Evolutionary conservation across 2,329 filamentous ascomycete species (phyloP).

Genomic region (Aspergillus tubingensis): DNA sequence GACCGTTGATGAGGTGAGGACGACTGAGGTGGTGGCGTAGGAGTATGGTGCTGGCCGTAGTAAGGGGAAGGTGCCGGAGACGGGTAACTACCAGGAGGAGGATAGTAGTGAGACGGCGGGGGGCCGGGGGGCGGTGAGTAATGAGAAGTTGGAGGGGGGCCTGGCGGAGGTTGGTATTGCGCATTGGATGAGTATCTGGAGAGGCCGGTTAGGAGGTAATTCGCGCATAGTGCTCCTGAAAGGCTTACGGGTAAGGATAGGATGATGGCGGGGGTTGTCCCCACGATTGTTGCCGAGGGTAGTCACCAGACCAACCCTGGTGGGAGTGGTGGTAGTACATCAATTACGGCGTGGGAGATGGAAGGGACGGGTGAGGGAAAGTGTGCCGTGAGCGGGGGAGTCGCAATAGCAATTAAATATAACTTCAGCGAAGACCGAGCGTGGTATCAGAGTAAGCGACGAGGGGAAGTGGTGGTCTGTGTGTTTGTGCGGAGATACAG

Average conservation of each 20-base stretch:
- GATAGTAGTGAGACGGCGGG: constrained; percentile 10
- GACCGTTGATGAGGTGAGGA: constrained; percentile 13
- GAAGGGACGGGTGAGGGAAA: neutral
- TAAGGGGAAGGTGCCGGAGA: constrained; percentile 12
- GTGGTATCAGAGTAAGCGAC: neutral
- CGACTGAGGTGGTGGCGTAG: constrained; percentile 22
- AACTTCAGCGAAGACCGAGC: neutral
- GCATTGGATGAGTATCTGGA: neutral
- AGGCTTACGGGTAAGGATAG: constrained; percentile 16
- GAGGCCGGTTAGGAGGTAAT: neutral
- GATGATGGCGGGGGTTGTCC: constrained; percentile 14
- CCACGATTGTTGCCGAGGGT: constrained; percentile 18
- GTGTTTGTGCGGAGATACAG: constrained; percentile 3
- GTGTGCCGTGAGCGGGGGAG: neutral
- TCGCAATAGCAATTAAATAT: neutral
- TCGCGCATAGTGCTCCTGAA: too few relatives aligned
- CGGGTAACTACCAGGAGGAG: constrained; percentile 9
- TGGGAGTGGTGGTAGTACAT: constrained; percentile 25
- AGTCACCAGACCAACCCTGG: constrained; percentile 20
- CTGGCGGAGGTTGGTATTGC: constrained; percentile 10
- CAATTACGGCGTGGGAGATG: constrained; percentile 11
- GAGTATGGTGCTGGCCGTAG: constrained; percentile 14
- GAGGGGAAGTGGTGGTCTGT: neutral
- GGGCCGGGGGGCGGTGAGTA: constrained; percentile 12
- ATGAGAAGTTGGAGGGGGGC: constrained; percentile 8